These are phyloP conservation scores for Flammula alnicola DNA, from an alignment of 1,284 basidiomycete genomes.

Conservation along the genomic window DNA sequence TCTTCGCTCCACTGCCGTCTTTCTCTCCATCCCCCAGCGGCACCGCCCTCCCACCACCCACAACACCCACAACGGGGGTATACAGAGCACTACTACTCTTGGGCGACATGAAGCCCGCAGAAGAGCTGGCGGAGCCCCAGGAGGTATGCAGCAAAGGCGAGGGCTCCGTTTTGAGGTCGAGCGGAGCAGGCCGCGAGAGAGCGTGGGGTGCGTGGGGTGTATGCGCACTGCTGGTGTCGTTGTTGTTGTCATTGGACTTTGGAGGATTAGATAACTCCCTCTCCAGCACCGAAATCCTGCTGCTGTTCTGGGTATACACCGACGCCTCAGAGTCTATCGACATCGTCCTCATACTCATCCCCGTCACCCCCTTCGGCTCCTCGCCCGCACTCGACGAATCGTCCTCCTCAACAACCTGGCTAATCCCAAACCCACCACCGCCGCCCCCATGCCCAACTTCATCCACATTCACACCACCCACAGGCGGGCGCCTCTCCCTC, in stretches of 20 bases:
- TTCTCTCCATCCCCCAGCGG: too few relatives aligned
- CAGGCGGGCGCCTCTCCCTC: neutral
- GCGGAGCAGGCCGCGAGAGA: constrained; percentile 12
- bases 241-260: neutral
- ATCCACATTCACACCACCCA: neutral
- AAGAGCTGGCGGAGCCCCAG: constrained; percentile 53
- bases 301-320: constrained; percentile 37
- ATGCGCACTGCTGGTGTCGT: neutral
- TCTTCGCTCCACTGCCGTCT: neutral
- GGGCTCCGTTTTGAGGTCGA: constrained; percentile 32
- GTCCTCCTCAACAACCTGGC: too few relatives aligned
- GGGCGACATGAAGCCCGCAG: constrained; percentile 29
- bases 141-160: constrained; percentile 57
- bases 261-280: too few relatives aligned
- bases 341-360: too few relatives aligned
- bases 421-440: too few relatives aligned
- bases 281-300: too few relatives aligned
- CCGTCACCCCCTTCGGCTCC: too few relatives aligned
- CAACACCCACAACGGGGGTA: neutral
- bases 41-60: too few relatives aligned
- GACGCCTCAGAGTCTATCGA: constrained; percentile 37
- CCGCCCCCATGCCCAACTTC: too few relatives aligned
- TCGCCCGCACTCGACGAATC: too few relatives aligned
- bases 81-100: neutral
- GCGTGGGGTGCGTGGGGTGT: too few relatives aligned